Conservation (phyloP, 2,329 filamentous ascomycete genomes). For the Niveomyces coronatus region DNA sequence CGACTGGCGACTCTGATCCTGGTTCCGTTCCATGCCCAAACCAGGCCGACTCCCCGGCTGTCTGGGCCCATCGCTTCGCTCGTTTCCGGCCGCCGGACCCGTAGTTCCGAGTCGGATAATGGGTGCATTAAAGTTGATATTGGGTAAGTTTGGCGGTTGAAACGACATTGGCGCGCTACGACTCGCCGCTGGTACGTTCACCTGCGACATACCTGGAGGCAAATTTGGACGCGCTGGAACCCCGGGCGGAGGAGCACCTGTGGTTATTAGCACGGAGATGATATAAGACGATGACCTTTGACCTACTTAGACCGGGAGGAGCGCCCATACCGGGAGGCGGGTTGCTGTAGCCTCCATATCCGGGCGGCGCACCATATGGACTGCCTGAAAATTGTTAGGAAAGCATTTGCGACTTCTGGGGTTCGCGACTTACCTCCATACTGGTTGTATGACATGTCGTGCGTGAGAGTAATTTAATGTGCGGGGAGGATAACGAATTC, state of each 20-base stretch:
- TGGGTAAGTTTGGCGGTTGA: slow-evolving; percentile 90
- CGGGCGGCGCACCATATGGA: slow-evolving; percentile 65
- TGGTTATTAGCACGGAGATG: too few relatives aligned
- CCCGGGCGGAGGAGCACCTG: slow-evolving; percentile 62
- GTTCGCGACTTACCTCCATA: slow-evolving; percentile 39
- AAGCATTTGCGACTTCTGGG: neutral
- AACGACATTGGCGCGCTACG: slow-evolving; percentile 69
- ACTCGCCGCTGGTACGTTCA: slow-evolving; percentile 63
- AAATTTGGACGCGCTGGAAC: slow-evolving; percentile 75
- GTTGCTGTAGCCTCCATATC: slow-evolving; percentile 56
- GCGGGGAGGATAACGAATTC: too few relatives aligned
- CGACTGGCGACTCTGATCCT: slow-evolving; percentile 57
- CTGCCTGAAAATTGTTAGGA: slow-evolving; percentile 20
- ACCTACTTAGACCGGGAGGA: slow-evolving; percentile 73
- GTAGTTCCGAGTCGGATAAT: slow-evolving; percentile 87
- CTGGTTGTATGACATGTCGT: slow-evolving; percentile 45
- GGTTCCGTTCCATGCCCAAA: slow-evolving; percentile 52
- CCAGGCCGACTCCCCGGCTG: slow-evolving; percentile 31
- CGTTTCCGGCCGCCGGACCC: slow-evolving; percentile 34
- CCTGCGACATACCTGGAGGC: slow-evolving; percentile 67
- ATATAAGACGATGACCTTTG: neutral
- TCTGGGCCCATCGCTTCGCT: slow-evolving; percentile 30
- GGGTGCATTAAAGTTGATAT: slow-evolving; percentile 96
- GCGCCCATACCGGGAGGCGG: slow-evolving; percentile 47
- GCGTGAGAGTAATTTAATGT: neutral